Conservation (phyloP, 257 asterid species). For the Rauvolfia tetraphylla region DNA sequence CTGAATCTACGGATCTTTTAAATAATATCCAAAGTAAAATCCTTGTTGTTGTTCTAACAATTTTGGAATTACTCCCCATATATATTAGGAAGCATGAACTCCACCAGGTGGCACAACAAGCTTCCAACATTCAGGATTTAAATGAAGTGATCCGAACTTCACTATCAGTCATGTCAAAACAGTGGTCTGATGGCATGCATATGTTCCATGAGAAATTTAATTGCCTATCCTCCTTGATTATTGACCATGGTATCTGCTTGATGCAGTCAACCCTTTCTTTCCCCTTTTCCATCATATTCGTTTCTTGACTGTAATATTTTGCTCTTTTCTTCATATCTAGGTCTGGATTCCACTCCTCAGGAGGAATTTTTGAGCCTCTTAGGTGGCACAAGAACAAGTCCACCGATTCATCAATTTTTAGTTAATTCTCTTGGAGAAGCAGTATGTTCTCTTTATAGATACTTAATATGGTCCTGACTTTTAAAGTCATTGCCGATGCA, state of each 20-base stretch:
- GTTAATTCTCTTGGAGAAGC: slow-evolving; percentile 96
- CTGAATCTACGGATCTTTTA: background rate
- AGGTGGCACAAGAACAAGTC: slow-evolving; percentile 98
- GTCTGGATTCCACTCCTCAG: slow-evolving; percentile 81
- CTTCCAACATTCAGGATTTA: slow-evolving; percentile 82
- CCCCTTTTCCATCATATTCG: background rate
- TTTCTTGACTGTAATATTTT: slow-evolving; percentile 20
- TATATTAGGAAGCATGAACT: slow-evolving; percentile 79
- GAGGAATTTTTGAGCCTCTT: slow-evolving; percentile 88
- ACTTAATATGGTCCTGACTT: background rate
- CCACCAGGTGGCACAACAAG: slow-evolving; percentile 96
- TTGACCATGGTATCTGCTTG: slow-evolving; percentile 68
- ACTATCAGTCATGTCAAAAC: slow-evolving; percentile 45
- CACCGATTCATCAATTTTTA: slow-evolving; percentile 90
- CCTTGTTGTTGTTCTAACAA: background rate
- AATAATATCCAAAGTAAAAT: background rate
- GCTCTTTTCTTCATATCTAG: slow-evolving; percentile 28
- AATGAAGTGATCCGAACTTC: background rate
- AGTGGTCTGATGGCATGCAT: slow-evolving; percentile 90
- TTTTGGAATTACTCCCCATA: slow-evolving; percentile 13
- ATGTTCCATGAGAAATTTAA: slow-evolving; percentile 70
- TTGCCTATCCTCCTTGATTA: slow-evolving; percentile 65
- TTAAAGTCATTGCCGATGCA: slow-evolving; percentile 12
- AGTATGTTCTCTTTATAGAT: slow-evolving; percentile 41
- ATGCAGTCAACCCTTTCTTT: background rate